Evolutionary conservation across 75 land plant species (phyloP).

Genomic region (Selaginella tamariscina): DNA sequence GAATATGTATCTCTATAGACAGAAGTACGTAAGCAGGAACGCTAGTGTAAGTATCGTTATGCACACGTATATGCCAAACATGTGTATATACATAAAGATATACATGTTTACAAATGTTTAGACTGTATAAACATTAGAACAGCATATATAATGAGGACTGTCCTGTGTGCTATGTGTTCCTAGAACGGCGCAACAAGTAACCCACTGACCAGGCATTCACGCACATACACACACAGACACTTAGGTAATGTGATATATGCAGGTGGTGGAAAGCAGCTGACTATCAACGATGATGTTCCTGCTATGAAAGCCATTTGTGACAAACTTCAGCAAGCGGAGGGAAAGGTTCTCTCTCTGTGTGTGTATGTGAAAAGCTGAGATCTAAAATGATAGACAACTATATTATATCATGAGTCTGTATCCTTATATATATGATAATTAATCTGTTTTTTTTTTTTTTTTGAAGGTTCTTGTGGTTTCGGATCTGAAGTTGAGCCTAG

Average conservation of each 20-base stretch:
- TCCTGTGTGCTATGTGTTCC: constrained; percentile 30
- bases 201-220: too few relatives aligned
- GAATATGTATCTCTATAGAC: too few relatives aligned
- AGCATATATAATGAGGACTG: constrained; percentile 19
- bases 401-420: too few relatives aligned
- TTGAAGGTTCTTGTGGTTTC: constrained; percentile 78
- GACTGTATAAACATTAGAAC: neutral
- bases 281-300: constrained; percentile 70
- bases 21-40: neutral
- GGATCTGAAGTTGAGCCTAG: constrained; percentile 68
- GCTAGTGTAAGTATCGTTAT: constrained; percentile 16
- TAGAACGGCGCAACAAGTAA: too few relatives aligned
- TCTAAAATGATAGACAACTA: too few relatives aligned
- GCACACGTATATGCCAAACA: constrained; percentile 7
- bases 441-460: constrained; percentile 13
- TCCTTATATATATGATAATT: constrained; percentile 14
- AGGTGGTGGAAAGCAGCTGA: neutral
- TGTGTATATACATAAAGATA: too few relatives aligned
- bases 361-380: too few relatives aligned
- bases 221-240: too few relatives aligned
- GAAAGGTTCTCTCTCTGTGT: constrained; percentile 40
- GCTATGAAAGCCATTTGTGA: constrained; percentile 74
- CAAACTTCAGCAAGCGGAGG: constrained; percentile 69
- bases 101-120: too few relatives aligned
- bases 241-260: too few relatives aligned